phyloP scores from a whole-genome alignment of 202 grass and related monocot genomes.

The Setaria italica region DNA sequence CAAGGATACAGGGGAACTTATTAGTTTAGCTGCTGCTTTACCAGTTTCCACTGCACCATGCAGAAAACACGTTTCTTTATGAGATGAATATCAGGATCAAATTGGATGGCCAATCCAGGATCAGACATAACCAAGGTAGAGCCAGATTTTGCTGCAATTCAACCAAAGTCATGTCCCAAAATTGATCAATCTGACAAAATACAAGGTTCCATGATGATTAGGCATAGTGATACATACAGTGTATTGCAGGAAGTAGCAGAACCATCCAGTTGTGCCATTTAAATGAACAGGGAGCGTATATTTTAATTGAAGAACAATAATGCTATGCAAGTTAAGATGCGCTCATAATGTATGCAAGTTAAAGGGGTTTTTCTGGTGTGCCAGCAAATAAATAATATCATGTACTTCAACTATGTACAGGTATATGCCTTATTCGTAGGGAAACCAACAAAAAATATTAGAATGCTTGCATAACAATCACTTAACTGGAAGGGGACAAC shows the following conservation, averaged over 20 bases:
- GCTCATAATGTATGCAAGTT: background rate
- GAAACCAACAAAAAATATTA: background rate
- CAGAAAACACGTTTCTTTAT: constrained; percentile 19
- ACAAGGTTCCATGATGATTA: background rate
- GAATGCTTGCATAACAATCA: background rate
- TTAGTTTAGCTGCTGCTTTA: background rate
- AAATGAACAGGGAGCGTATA: background rate
- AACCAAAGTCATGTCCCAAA: background rate
- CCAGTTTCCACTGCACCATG: background rate
- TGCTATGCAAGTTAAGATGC: background rate
- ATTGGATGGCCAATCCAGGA: constrained; percentile 35
- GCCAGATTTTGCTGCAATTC: background rate
- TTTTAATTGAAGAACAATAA: background rate
- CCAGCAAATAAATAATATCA: constrained; percentile 12
- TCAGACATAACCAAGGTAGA: constrained; percentile 34
- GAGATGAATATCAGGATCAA: constrained; percentile 42
- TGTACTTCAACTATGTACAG: constrained; percentile 12
- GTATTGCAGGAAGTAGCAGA: constrained; percentile 13
- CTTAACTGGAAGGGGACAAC: background rate
- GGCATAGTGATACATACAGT: background rate
- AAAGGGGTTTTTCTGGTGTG: background rate
- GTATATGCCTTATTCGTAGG: background rate
- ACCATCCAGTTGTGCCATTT: constrained; percentile 28
- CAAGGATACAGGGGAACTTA: constrained; percentile 25
- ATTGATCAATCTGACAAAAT: constrained; percentile 2